These are phyloP conservation scores for Senna tora DNA, from an alignment of 306 rosid genomes.

Conservation along the genomic window DNA sequence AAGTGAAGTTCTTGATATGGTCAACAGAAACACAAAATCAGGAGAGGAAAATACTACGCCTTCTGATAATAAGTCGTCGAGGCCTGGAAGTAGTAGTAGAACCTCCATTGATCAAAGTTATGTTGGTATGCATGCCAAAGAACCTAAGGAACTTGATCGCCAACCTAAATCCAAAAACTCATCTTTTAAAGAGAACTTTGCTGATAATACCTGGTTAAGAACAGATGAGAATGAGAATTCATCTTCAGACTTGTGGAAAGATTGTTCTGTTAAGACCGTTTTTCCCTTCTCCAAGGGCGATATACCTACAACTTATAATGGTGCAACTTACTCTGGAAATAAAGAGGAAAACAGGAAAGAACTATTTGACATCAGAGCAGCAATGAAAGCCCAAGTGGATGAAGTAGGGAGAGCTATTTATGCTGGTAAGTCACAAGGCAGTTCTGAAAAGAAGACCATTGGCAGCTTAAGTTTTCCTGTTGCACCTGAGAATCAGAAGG, in stretches of 20 bases:
- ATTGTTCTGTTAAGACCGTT: constrained; percentile 69
- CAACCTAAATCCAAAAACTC: constrained; percentile 45
- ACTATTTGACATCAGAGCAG: constrained; percentile 50
- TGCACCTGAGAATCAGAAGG: constrained; percentile 62
- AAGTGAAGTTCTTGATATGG: constrained; percentile 44
- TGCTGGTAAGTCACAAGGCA: constrained; percentile 54
- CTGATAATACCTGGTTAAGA: constrained; percentile 64
- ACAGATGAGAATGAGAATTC: constrained; percentile 48
- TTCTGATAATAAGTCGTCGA: constrained; percentile 51
- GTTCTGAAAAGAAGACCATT: constrained; percentile 52
- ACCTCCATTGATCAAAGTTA: constrained; percentile 47
- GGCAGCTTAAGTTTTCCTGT: constrained; percentile 59
- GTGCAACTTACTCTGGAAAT: constrained; percentile 45
- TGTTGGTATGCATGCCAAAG: constrained; percentile 42
- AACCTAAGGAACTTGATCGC: constrained; percentile 52
- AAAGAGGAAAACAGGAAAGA: constrained; percentile 61
- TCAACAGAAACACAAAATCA: constrained; percentile 38
- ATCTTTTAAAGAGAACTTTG: constrained; percentile 49
- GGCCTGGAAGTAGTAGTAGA: constrained; percentile 66
- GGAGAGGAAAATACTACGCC: constrained; percentile 45
- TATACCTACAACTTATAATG: constrained; percentile 46
- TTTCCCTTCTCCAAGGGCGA: constrained; percentile 67
- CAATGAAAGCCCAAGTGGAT: constrained; percentile 71
- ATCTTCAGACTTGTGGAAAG: constrained; percentile 60
- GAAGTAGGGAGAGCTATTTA: constrained; percentile 68